Evolutionary conservation across 192 early-diverging fungal species (phyloP), one percentile per base, ranked within the genome.

Genomic region (Nowakowskiella sp.): DNA sequence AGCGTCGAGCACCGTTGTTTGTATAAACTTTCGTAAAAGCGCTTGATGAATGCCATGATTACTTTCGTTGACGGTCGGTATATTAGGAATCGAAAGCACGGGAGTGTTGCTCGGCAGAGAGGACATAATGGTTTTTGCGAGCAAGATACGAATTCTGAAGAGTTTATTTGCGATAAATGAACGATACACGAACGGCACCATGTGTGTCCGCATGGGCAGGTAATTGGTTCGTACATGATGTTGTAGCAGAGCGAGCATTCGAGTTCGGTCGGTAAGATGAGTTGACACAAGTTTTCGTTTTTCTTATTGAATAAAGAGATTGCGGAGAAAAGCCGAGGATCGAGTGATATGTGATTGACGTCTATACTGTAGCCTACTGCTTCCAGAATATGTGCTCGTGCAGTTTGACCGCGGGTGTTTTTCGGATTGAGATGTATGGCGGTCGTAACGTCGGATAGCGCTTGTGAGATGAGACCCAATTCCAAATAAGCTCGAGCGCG

Each of bases 131-230:
- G 31, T 3, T 13, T 6, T 32, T 49, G 51, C 55, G 9, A 5
- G 21, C 57, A 49, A 8, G 26, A 21, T 10, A 26, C 4, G 21
- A 49, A 24, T 5, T 31, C 16, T 19, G 19, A 13, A 39, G 13
- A 13, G 19, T 19, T 39, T 39, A 13, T 39, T 39, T 39, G 36
- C 19, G 47, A 19, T 5, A 7, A 25, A 30, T 55, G 23, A 9
- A 63, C 23, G 21, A 87, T 31, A 51, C 85, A 87, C 4, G 43
- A 42, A 19, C 65, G 66, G 55, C 85, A 87, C 44, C 72, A 72
- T n/a, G 74, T 79, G 57, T 87, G 85, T 0, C 85, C 85, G 42
- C 85, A 87, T 2, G 67, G 68, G 1, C 74, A 70, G 0, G 82
- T 84, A 7, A 84, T 57, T 2, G 85, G 83, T n/a, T 78, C 64